Conservation (phyloP, 177 flowering plant species). For the Vitis hybrid region DNA sequence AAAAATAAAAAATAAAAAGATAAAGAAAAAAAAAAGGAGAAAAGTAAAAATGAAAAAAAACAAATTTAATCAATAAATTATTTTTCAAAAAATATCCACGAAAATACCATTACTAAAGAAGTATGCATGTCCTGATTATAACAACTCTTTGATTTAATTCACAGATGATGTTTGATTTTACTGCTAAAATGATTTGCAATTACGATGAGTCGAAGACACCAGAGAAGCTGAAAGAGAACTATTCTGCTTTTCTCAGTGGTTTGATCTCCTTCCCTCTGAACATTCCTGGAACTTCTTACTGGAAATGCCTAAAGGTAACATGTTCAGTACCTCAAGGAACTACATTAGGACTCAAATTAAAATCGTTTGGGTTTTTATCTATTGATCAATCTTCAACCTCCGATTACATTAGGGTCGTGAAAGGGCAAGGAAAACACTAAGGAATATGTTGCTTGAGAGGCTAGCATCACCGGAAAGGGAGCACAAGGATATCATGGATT, state of each 20-base stretch:
- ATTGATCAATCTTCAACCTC: too few species aligned
- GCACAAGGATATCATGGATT: constrained; percentile 70
- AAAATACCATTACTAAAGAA: too few species aligned
- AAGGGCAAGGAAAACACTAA: constrained; percentile 80
- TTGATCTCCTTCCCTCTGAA: constrained; percentile 90
- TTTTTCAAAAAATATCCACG: too few species aligned
- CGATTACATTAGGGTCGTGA: constrained; percentile 59
- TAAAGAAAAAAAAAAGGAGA: too few species aligned
- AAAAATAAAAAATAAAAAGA: too few species aligned
- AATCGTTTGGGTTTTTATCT: too few species aligned
- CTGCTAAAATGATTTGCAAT: constrained; percentile 81
- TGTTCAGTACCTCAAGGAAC: too few species aligned
- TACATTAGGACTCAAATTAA: too few species aligned
- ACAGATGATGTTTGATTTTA: constrained; percentile 90
- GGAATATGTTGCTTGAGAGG: constrained; percentile 62
- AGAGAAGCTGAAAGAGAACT: constrained; percentile 69
- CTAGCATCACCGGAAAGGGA: constrained; percentile 42
- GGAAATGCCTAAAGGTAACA: constrained; percentile 71
- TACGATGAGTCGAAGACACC: constrained; percentile 60
- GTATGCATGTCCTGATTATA: too few species aligned
- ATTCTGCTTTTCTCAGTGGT: constrained; percentile 77
- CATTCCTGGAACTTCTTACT: constrained; percentile 87
- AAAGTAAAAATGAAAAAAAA: too few species aligned
- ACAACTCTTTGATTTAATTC: constrained; percentile 12
- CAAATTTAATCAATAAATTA: too few species aligned